Base-by-base conservation (phyloP, 1,139 yeast species). In the Dujonia santamariae region DNA sequence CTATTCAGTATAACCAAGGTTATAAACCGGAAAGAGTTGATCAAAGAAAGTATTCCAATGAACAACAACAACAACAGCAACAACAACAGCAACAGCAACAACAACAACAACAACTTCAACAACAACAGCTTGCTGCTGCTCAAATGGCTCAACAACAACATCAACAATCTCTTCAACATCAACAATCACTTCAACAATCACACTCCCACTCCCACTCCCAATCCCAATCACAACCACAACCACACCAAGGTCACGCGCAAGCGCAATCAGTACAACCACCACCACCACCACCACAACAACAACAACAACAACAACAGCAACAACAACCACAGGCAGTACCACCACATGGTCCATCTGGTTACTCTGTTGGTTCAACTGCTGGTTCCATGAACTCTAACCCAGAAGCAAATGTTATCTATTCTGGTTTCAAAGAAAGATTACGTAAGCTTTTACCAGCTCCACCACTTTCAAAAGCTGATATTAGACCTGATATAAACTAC, bases 111-210 rank as follows among this genome's bases (percentile, higher is more conserved):
- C 73, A 26, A 13, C 29, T 4, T 4, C 34, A 19, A 6, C 34
- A 22, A 19, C 26, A 18, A 16, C 32, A 29, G 26, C 12, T 29
- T 20, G 21, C 21, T 15, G 26, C 14, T 23, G 9, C 26, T n/a
- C n/a, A n/a, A n/a, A n/a, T n/a, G n/a, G n/a, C n/a, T n/a, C 85
- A 5, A 87, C 85, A 6, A 80, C 88, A 30, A 81, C 63, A 1
- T 78, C 78, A n/a, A 71, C 66, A 1, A 74, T 73, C 26, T 8
- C 29, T 4, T 4, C 34, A 19, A 6, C 34, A 22, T 9, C 26
- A 18, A 16, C 32, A 14, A 11, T n/a, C 25, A 22, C 12, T 11
- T n/a, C 29, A 26, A 17, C 23, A 26, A 26, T 11, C 9, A n/a
- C 13, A 26, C 6, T 15, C 19, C 31, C 28, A 8, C 20, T 12